Percentiles rank a stretch among this genome's conserved stretches.
These are phyloP conservation scores for Macrolepiota albuminosa DNA, from an alignment of 768 basidiomycete species.

Conservation along the genomic window DNA sequence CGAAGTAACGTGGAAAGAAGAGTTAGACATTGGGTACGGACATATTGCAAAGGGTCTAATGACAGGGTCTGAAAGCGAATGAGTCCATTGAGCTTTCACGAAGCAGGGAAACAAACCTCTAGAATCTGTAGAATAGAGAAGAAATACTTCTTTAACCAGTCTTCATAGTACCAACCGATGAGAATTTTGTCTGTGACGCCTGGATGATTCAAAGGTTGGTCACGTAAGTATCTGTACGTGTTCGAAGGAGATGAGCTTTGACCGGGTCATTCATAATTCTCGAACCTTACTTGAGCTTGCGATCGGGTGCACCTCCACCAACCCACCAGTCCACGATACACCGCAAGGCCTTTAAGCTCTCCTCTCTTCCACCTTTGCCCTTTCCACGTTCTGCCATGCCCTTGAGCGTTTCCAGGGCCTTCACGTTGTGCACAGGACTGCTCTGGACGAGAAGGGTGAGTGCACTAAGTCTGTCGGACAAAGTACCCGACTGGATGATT, in stretches of 20 bases:
- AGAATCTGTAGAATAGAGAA: slow-evolving; percentile 87
- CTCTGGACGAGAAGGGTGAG: slow-evolving; percentile 86
- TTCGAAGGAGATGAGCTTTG: neutral
- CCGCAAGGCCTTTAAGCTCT: slow-evolving; percentile 83
- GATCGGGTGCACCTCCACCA: slow-evolving; percentile 82
- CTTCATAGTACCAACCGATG: slow-evolving; percentile 88
- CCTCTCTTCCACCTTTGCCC: slow-evolving; percentile 87
- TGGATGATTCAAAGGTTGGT: slow-evolving; percentile 71
- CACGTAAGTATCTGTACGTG: slow-evolving; percentile 74
- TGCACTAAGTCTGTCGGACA: slow-evolving; percentile 88
- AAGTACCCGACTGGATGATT: slow-evolving; percentile 83
- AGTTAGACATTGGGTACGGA: slow-evolving; percentile 78
- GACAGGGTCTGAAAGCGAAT: slow-evolving; percentile 55
- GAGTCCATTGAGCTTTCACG: slow-evolving; percentile 1
- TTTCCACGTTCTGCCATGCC: slow-evolving; percentile 73
- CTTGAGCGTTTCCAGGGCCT: slow-evolving; percentile 72
- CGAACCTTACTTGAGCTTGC: slow-evolving; percentile 74
- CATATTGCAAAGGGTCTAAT: slow-evolving; percentile 81
- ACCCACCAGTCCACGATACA: slow-evolving; percentile 98
- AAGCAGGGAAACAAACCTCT: slow-evolving; percentile 42
- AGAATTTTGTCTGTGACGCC: slow-evolving; percentile 67
- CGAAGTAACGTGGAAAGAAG: slow-evolving; percentile 77
- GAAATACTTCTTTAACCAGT: slow-evolving; percentile 97
- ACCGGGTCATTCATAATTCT: neutral
- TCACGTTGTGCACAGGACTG: slow-evolving; percentile 81